These are phyloP conservation scores for Sarcodon aspratus DNA, from an alignment of 768 basidiomycete genomes.

Conservation along the genomic window DNA sequence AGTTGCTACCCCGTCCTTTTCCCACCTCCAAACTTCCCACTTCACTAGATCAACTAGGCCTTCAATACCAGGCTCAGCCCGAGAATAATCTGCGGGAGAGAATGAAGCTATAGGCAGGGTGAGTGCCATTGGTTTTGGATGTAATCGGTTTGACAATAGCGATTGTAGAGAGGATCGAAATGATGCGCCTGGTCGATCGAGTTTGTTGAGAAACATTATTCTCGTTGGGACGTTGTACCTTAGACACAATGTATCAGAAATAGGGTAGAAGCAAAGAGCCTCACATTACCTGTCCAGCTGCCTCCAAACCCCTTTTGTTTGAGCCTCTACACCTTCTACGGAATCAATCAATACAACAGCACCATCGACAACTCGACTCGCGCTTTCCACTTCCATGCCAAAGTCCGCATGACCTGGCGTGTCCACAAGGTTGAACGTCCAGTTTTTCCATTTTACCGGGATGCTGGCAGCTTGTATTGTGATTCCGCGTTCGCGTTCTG, in stretches of 20 bases:
- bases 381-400: constrained; percentile 95
- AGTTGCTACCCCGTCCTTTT: constrained; percentile 32
- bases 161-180: constrained; percentile 64
- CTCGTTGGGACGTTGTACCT: constrained; percentile 76
- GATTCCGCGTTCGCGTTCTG: constrained; percentile 83
- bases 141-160: constrained; percentile 61
- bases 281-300: constrained; percentile 70
- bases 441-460: constrained; percentile 75
- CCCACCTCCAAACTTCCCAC: constrained; percentile 79
- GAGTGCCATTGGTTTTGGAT: constrained; percentile 59
- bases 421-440: constrained; percentile 82
- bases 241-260: background rate
- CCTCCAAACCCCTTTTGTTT: constrained; percentile 82
- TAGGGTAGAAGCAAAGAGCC: background rate
- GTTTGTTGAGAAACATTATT: constrained; percentile 78
- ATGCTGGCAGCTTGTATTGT: constrained; percentile 91
- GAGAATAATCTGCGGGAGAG: constrained; percentile 46
- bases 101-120: constrained; percentile 76
- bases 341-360: constrained; percentile 84
- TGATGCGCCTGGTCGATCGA: constrained; percentile 81
- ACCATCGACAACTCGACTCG: constrained; percentile 82
- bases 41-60: constrained; percentile 76
- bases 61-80: constrained; percentile 75
- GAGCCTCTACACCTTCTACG: constrained; percentile 85
- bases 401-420: constrained; percentile 92